Evolutionary conservation across 352 stramenopile species (phyloP).

Genomic region (Phytophthora nicotianae): DNA sequence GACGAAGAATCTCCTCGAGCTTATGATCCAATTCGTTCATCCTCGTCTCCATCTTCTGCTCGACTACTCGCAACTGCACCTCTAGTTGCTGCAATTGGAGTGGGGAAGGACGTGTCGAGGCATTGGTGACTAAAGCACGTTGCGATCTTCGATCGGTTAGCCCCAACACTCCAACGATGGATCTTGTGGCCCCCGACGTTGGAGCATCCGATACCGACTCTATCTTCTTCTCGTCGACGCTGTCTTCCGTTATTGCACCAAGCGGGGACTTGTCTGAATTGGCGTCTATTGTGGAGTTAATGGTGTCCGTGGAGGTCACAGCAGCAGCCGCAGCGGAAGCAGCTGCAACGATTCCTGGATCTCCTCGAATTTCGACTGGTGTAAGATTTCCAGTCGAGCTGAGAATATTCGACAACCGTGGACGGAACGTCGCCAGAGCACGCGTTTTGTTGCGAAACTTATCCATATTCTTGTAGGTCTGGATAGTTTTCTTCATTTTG

Average conservation of each 20-base stretch:
- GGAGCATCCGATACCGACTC: background rate
- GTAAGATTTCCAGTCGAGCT: conserved; percentile 15
- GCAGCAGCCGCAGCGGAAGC: conserved; percentile 13
- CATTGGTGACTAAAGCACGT: background rate
- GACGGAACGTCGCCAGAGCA: conserved; percentile 30
- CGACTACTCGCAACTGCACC: conserved; percentile 22
- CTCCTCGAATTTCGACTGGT: conserved; percentile 8
- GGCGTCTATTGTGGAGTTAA: background rate
- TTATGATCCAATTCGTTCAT: conserved; percentile 37
- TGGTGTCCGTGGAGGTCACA: background rate
- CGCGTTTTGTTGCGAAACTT: conserved; percentile 47
- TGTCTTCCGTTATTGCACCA: conserved; percentile 26
- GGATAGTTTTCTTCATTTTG: conserved; percentile 68
- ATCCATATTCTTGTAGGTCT: conserved; percentile 51
- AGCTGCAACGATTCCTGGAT: conserved; percentile 23
- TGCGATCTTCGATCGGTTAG: conserved; percentile 24
- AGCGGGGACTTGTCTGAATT: conserved; percentile 2
- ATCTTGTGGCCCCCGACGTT: background rate
- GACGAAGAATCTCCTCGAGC: conserved; percentile 37
- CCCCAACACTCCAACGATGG: background rate
- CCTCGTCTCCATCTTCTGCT: conserved; percentile 39
- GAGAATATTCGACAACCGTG: conserved; percentile 37
- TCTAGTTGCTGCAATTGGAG: conserved; percentile 35
- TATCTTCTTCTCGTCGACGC: conserved; percentile 21
- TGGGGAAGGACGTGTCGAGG: background rate